Evolutionary conservation across 2,329 filamentous ascomycete species (phyloP), one percentile per base, ranked within the genome.

Genomic region (Paecilomyces sp.): DNA sequence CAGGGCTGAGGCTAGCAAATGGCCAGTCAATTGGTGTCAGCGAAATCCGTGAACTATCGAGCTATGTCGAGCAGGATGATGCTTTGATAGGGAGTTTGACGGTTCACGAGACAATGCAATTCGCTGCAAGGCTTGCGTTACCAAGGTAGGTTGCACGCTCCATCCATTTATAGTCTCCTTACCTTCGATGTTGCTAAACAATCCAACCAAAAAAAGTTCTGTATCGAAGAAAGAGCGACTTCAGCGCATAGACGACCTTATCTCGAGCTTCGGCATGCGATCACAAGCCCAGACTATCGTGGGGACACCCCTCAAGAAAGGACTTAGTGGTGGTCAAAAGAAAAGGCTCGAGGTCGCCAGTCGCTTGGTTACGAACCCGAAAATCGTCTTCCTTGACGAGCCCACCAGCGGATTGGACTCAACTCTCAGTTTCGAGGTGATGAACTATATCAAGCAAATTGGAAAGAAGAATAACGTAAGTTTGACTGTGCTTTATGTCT

Each of bases 1-100:
- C 81, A 31, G 83, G 84, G 15, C 71, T 78, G 2, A 78, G 86
- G 13, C 79, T 83, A 58, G 80, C 90, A 64, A 92, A 94, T 72
- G 88, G 88, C 31, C 41, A 47, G 41, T 18, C 41, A 9, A 71
- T 69, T 1, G 68, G 74, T 3, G 75, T 85, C 3, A 80, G 85
- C 1, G 74, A 79, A 7, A 47, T 47, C n/a, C 41, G 41, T 47
- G 71, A 78, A 7, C 77, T 78, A 88, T 93, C 65, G 84, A 85
- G 18, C 80, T 95, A 92, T 69, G 91, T 95, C 24, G 91, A 96
- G 77, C 91, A 96, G 72, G 90, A 95, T 64, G 91, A 96, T 77
- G 88, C 90, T 0, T 80, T 95, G 12, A 88, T 93, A 56, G 91
- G 91, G 3, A 88, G 88, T 0, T 78, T 95, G 64, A 95, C 91